Percentiles rank a stretch among this genome's conserved stretches.
phyloP scores from a whole-genome alignment of 2,329 filamentous ascomycete species.

The Metarhizium guizhouense region DNA sequence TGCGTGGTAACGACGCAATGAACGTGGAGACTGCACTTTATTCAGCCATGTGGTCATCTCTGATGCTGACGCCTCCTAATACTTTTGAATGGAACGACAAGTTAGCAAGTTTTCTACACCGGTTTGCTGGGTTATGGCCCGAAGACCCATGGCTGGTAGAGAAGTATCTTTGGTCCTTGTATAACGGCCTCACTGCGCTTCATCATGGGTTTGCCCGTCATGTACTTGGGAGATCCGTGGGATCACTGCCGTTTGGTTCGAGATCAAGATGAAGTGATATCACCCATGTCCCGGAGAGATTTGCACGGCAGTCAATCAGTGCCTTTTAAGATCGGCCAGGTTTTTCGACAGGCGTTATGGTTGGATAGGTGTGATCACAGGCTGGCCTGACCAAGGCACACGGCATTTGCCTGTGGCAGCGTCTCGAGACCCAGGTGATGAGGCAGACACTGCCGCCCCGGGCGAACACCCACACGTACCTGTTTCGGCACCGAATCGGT shows the following conservation, averaged over 20 bases:
- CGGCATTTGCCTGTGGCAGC: slow-evolving; percentile 17
- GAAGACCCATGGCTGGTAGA: slow-evolving; percentile 67
- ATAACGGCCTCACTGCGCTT: slow-evolving; percentile 32
- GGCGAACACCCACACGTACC: slow-evolving; percentile 7
- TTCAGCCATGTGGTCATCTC: slow-evolving; percentile 62
- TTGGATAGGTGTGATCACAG: slow-evolving; percentile 74
- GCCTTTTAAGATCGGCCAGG: slow-evolving; percentile 63
- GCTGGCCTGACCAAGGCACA: slow-evolving; percentile 59
- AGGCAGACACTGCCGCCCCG: slow-evolving; percentile 17
- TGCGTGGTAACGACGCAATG: slow-evolving; percentile 25
- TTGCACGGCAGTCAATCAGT: slow-evolving; percentile 14
- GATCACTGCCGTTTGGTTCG: slow-evolving; percentile 25
- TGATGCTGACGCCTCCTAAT: slow-evolving; percentile 42
- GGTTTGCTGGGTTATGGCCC: slow-evolving; percentile 27
- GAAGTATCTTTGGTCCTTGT: slow-evolving; percentile 54
- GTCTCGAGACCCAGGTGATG: slow-evolving; percentile 16
- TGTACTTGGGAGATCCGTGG: slow-evolving; percentile 19
- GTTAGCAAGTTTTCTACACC: slow-evolving; percentile 54
- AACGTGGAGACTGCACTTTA: slow-evolving; percentile 56
- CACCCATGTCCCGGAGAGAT: slow-evolving; percentile 25
- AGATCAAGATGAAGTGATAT: slow-evolving; percentile 33
- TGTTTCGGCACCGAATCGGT: slow-evolving; percentile 30
- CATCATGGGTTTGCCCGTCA: slow-evolving; percentile 18
- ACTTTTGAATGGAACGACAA: slow-evolving; percentile 48
- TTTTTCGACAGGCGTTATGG: slow-evolving; percentile 77